phyloP scores from a whole-genome alignment of 2,329 filamentous ascomycete genomes.

The Purpureocillium takamizusanense region DNA sequence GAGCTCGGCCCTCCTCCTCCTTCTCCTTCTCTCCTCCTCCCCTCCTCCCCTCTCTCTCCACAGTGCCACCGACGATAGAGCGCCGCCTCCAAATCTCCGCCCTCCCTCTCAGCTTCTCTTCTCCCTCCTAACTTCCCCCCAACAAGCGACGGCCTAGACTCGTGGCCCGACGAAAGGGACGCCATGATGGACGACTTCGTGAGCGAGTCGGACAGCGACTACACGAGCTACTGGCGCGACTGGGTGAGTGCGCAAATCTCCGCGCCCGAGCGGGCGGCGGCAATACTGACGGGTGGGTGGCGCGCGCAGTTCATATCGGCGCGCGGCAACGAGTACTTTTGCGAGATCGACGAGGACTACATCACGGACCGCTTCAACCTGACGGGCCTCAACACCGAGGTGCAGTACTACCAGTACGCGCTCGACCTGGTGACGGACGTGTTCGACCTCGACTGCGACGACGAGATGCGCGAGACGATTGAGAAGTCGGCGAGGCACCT shows the following conservation, averaged over 20 bases:
- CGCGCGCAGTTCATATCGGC: slow-evolving; percentile 99
- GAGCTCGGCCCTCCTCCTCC: slow-evolving; percentile 8
- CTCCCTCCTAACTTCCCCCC: too few species aligned
- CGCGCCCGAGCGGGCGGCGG: too few species aligned
- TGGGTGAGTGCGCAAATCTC: too few species aligned
- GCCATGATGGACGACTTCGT: slow-evolving; percentile 88
- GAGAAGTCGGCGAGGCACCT: slow-evolving; percentile 94
- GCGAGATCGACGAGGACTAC: slow-evolving; percentile 99
- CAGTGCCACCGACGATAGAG: slow-evolving; percentile 6
- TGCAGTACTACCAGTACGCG: slow-evolving; percentile 98
- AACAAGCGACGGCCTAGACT: too few species aligned
- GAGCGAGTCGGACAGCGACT: slow-evolving; percentile 96
- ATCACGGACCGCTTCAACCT: slow-evolving; percentile 97
- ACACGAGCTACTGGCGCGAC: slow-evolving; percentile 98
- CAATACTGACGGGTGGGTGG: too few species aligned
- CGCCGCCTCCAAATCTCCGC: too few species aligned
- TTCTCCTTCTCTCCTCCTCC: background rate
- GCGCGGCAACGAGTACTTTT: slow-evolving; percentile 97
- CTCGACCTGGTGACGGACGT: slow-evolving; percentile 96
- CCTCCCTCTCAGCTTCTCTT: too few species aligned
- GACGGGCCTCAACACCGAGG: slow-evolving; percentile 92
- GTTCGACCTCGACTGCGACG: slow-evolving; percentile 96
- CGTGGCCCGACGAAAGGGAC: too few species aligned
- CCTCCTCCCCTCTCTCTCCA: background rate
- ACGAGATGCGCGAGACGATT: slow-evolving; percentile 96